phyloP scores from a whole-genome alignment of 768 basidiomycete species.

The Russula ochroleuca region DNA sequence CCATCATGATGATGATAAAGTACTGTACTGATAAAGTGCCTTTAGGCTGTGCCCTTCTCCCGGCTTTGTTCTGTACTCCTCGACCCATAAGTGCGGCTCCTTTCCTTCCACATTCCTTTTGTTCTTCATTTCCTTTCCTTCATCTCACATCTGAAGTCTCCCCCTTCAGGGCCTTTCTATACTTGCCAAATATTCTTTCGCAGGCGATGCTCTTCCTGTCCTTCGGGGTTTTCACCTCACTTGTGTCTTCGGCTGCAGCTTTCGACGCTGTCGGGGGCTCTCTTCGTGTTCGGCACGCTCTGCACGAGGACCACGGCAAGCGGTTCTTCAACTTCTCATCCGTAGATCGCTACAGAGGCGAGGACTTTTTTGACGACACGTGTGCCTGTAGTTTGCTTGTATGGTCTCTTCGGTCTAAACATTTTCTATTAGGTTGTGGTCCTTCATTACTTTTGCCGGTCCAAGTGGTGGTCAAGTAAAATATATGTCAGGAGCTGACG shows the following conservation, averaged over 20 bases:
- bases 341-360: not conserved
- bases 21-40: not conserved
- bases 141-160: not conserved
- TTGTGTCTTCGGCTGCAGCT: not conserved
- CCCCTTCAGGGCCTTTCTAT: not conserved
- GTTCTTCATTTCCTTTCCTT: not conserved
- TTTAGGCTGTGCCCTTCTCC: not conserved
- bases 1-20: not conserved
- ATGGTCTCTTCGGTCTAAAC: not conserved
- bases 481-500: not conserved
- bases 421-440: constrained; percentile 5
- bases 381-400: not conserved
- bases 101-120: not conserved
- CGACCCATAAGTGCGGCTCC: not conserved
- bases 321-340: not conserved
- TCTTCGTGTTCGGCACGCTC: not conserved
- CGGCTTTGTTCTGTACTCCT: not conserved
- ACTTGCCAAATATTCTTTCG: not conserved
- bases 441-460: not conserved
- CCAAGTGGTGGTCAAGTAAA: not conserved
- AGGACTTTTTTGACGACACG: not conserved
- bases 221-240: not conserved
- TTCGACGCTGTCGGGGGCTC: not conserved
- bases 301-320: not conserved
- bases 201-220: not conserved